Conservation (phyloP, 164 flowering plant genomes). For the Magnolia kwangsiensis region DNA sequence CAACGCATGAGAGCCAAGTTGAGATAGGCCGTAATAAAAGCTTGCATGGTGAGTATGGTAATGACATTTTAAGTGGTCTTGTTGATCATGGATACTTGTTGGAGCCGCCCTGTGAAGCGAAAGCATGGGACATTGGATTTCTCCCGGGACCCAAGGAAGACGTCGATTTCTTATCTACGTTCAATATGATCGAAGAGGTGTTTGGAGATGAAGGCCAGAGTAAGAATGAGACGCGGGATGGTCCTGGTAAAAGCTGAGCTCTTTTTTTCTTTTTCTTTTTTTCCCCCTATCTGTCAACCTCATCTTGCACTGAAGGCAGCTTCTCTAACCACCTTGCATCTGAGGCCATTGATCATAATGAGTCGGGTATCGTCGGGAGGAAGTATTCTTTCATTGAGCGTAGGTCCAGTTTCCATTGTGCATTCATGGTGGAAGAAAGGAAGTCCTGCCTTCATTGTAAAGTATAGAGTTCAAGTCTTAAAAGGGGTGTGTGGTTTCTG, state of each 20-base stretch:
- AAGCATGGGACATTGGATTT: slow-evolving; percentile 47
- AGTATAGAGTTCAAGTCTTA: slow-evolving; percentile 2
- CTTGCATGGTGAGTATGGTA: slow-evolving; percentile 17
- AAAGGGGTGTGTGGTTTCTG: neutral
- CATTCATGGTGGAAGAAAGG: slow-evolving; percentile 18
- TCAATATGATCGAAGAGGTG: slow-evolving; percentile 64
- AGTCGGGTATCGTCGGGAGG: neutral
- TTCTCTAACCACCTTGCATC: neutral
- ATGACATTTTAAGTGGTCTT: slow-evolving; percentile 6
- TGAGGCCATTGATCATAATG: neutral
- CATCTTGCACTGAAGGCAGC: neutral
- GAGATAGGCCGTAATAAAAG: slow-evolving; percentile 2
- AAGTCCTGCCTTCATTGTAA: slow-evolving; percentile 7
- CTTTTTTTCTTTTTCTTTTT: neutral
- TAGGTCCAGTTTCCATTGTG: slow-evolving; percentile 18
- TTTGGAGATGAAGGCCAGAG: slow-evolving; percentile 49
- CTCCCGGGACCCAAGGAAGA: slow-evolving; percentile 25
- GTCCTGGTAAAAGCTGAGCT: slow-evolving; percentile 21
- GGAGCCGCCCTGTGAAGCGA: slow-evolving; percentile 40
- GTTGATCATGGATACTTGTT: slow-evolving; percentile 26
- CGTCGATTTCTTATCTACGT: slow-evolving; percentile 52
- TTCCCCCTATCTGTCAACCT: neutral
- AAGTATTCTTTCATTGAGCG: slow-evolving; percentile 1
- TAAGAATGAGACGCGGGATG: slow-evolving; percentile 16
- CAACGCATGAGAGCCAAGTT: slow-evolving; percentile 16